Percentiles rank a stretch among this genome's conserved stretches.
Evolutionary conservation across 176 grass and related monocot genomes (phyloP).

Genomic region (Leersia perrieri): DNA sequence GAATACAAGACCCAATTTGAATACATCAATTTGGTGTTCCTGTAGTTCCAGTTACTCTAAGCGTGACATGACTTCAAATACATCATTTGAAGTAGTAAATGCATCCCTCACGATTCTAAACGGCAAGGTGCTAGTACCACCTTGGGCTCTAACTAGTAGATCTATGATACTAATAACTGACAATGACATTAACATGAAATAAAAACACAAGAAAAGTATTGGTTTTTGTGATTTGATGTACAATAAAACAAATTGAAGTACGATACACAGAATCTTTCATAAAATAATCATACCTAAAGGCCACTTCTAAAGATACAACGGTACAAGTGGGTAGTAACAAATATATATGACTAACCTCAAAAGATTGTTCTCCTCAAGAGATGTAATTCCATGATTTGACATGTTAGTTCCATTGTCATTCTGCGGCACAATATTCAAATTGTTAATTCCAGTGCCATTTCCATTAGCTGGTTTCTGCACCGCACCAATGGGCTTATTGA

Average conservation of each 20-base stretch:
- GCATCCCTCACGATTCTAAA: neutral
- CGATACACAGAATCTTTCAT: neutral
- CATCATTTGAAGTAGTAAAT: neutral
- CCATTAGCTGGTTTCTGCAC: neutral
- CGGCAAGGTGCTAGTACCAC: neutral
- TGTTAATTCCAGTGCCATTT: neutral
- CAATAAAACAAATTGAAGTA: neutral
- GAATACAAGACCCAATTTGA: neutral
- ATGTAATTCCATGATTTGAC: conserved; percentile 1
- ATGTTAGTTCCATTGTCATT: neutral
- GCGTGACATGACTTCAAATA: neutral
- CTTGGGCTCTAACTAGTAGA: neutral
- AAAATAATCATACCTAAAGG: conserved; percentile 1
- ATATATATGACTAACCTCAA: conserved; percentile 30
- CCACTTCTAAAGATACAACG: neutral
- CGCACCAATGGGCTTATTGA: conserved; percentile 24
- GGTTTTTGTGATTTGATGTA: neutral
- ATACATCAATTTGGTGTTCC: neutral
- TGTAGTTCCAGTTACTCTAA: neutral
- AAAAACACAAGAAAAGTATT: neutral
- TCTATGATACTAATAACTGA: neutral
- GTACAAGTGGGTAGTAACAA: neutral
- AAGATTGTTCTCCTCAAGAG: conserved; percentile 26
- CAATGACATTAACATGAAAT: neutral
- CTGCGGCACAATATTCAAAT: conserved; percentile 11